Conservation (phyloP, 2,329 filamentous ascomycete species). For the Fusarium sp. region DNA sequence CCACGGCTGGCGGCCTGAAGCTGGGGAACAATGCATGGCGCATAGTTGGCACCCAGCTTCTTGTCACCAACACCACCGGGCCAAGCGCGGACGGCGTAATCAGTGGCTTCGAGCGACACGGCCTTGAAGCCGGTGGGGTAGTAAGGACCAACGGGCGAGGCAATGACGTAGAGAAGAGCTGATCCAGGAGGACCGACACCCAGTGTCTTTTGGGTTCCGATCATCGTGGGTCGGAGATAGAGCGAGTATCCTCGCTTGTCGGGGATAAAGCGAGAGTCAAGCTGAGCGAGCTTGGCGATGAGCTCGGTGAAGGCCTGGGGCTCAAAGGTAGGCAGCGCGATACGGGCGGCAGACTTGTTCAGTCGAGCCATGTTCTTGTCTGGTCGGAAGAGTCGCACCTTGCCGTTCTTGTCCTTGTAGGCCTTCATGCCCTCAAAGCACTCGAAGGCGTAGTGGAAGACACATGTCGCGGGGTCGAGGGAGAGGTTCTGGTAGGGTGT, state of each 20-base stretch:
- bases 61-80: constrained; percentile 97
- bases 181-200: constrained; percentile 94
- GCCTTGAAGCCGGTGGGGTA: constrained; percentile 99
- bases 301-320: constrained; percentile 81
- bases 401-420: constrained; percentile 87
- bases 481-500: constrained; percentile 97
- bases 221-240: constrained; percentile 96
- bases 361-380: constrained; percentile 96
- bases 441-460: constrained; percentile 98
- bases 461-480: constrained; percentile 94
- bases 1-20: constrained; percentile 90
- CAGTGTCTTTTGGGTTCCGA: constrained; percentile 94
- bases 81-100: constrained; percentile 97
- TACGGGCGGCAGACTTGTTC: constrained; percentile 91
- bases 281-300: constrained; percentile 82
- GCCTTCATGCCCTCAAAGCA: constrained; percentile 99
- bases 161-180: constrained; percentile 94
- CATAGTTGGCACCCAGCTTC: constrained; percentile 99
- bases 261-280: constrained; percentile 93
- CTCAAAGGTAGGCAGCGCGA: constrained; percentile 92
- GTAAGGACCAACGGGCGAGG: constrained; percentile 96
- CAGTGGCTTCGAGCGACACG: constrained; percentile 92
- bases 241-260: constrained; percentile 89
- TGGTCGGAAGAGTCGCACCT: constrained; percentile 90
- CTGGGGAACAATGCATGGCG: constrained; percentile 98